These are phyloP conservation scores for Neurospora crassa DNA, from an alignment of 2,329 filamentous ascomycete species.

Conservation along the genomic window DNA sequence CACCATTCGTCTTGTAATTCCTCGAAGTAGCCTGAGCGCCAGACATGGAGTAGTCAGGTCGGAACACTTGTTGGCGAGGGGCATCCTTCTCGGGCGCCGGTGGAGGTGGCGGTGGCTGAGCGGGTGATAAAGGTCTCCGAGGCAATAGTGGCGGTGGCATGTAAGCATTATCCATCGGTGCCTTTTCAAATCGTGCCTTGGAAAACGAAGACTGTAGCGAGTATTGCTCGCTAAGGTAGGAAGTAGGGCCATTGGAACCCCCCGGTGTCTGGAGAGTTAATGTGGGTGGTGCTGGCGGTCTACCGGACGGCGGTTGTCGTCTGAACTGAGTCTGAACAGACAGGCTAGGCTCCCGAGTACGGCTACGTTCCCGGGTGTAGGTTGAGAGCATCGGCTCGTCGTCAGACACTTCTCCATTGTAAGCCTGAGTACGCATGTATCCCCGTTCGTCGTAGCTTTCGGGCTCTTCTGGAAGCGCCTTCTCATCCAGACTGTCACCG, in stretches of 20 bases:
- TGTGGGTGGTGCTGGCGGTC: conserved; percentile 13
- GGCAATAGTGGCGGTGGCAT: conserved; percentile 66
- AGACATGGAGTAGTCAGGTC: conserved; percentile 14
- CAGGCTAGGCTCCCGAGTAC: conserved; percentile 3
- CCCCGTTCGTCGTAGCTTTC: conserved; percentile 48
- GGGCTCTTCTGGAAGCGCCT: conserved; percentile 64
- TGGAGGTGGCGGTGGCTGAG: conserved; percentile 22
- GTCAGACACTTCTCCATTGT: neutral
- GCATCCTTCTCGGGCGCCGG: conserved; percentile 18
- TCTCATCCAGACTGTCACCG: conserved; percentile 50
- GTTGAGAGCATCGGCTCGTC: neutral
- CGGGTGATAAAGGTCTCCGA: conserved; percentile 43
- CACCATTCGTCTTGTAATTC: conserved; percentile 8
- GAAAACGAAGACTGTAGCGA: conserved; percentile 46
- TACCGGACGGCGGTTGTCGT: conserved; percentile 3
- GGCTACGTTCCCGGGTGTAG: neutral
- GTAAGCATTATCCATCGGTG: conserved; percentile 45
- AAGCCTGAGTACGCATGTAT: neutral
- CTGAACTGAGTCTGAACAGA: conserved; percentile 11
- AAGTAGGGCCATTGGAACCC: conserved; percentile 16
- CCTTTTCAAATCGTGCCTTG: conserved; percentile 30
- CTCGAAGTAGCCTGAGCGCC: conserved; percentile 10
- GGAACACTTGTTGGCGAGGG: conserved; percentile 13
- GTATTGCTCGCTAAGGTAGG: conserved; percentile 24
- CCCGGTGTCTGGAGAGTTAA: conserved; percentile 4